Conservation (phyloP, 2,329 filamentous ascomycete species). For the Xylaria sp. region DNA sequence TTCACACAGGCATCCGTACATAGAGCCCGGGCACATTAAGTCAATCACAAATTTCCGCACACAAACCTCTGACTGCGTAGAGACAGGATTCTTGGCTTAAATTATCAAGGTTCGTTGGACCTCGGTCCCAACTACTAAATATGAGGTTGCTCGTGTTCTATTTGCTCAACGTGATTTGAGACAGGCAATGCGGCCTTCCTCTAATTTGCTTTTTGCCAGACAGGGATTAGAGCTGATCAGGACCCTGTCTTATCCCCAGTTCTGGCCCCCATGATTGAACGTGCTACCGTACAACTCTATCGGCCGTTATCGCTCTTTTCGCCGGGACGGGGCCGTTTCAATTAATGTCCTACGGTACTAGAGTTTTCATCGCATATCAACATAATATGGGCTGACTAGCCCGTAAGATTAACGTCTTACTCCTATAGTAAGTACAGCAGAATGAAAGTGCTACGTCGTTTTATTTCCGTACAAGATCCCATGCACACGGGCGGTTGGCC, state of each 20-base stretch:
- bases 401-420: background rate
- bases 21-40: constrained; percentile 17
- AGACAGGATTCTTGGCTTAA: background rate
- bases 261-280: background rate
- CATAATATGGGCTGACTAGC: background rate
- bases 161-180: background rate
- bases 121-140: no score
- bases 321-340: background rate
- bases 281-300: background rate
- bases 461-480: background rate
- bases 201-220: background rate
- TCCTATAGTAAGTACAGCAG: background rate
- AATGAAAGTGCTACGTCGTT: background rate
- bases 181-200: background rate
- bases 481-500: background rate
- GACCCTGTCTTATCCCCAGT: background rate
- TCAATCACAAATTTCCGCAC: constrained; percentile 14
- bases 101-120: background rate
- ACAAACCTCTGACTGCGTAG: background rate
- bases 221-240: background rate
- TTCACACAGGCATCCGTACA: constrained; percentile 24
- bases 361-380: background rate
- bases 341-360: background rate
- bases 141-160: background rate
- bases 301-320: background rate